Percentiles rank a stretch among this genome's conserved stretches.
Conservation (phyloP, 2,329 filamentous ascomycete genomes). For the Trichoderma koningiopsis region DNA sequence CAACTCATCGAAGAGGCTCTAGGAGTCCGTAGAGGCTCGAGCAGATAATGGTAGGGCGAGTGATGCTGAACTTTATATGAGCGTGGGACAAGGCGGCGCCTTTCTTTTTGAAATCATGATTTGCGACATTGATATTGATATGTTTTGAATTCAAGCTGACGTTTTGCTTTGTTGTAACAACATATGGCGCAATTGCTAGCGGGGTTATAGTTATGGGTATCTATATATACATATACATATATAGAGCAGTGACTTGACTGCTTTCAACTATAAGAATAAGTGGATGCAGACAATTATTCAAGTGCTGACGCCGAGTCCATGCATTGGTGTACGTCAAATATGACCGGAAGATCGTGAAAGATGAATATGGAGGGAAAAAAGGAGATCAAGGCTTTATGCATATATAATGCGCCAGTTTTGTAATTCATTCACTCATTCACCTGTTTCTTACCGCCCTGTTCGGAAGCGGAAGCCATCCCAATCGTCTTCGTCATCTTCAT, state of each 20-base stretch:
- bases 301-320: conserved; percentile 1
- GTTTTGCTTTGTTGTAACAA: background rate
- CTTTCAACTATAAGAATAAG: background rate
- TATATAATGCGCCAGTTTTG: background rate
- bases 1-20: conserved; percentile 7
- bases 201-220: background rate
- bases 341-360: background rate
- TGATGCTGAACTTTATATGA: background rate
- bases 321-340: background rate
- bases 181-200: background rate
- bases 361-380: background rate
- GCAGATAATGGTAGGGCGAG: background rate
- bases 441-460: conserved; percentile 11
- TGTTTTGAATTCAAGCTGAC: background rate
- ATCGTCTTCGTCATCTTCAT: conserved; percentile 45
- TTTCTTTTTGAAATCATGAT: background rate
- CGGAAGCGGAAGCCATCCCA: conserved; percentile 62
- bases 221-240: background rate
- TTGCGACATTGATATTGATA: background rate
- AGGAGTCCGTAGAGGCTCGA: background rate
- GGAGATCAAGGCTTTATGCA: background rate
- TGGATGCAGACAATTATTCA: conserved; percentile 10
- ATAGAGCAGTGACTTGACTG: background rate
- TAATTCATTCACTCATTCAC: background rate
- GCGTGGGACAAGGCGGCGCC: background rate